Evolutionary conservation across 1,284 basidiomycete species (phyloP).

Genomic region (Fomitopsis palustris): DNA sequence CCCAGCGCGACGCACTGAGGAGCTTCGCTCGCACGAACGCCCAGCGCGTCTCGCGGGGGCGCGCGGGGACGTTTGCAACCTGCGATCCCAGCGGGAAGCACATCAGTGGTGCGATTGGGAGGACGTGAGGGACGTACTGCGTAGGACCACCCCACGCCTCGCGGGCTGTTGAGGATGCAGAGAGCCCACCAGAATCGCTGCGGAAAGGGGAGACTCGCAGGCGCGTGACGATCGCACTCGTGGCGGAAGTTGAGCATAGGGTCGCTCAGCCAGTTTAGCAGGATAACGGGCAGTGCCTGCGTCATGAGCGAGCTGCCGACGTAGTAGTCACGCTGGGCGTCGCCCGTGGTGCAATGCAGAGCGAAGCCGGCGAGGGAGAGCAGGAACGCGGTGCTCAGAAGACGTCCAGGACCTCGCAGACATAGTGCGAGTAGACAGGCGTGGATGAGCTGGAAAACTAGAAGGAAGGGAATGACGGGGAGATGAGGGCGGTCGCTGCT

Average conservation of each 20-base stretch:
- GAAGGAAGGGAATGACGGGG: background rate
- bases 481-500: background rate
- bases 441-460: background rate
- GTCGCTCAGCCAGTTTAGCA: conserved; percentile 4
- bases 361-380: background rate
- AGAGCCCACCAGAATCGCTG: conserved; percentile 3
- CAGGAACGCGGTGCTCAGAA: background rate
- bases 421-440: background rate
- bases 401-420: background rate
- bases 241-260: conserved; percentile 7
- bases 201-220: background rate
- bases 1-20: conserved; percentile 1
- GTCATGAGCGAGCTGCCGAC: background rate
- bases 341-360: background rate
- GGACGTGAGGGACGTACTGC: background rate
- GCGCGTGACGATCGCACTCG: conserved; percentile 1
- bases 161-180: conserved; percentile 2
- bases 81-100: background rate
- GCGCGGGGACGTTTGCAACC: conserved; percentile 5
- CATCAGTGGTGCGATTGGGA: too few species aligned
- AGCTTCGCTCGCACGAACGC: conserved; percentile 1
- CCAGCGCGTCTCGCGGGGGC: conserved; percentile 4
- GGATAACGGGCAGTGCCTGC: background rate
- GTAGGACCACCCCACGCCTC: conserved; percentile 8
- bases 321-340: background rate